Evolutionary conservation across 345 rosid genomes (phyloP).

Genomic region (Brassica cretica): DNA sequence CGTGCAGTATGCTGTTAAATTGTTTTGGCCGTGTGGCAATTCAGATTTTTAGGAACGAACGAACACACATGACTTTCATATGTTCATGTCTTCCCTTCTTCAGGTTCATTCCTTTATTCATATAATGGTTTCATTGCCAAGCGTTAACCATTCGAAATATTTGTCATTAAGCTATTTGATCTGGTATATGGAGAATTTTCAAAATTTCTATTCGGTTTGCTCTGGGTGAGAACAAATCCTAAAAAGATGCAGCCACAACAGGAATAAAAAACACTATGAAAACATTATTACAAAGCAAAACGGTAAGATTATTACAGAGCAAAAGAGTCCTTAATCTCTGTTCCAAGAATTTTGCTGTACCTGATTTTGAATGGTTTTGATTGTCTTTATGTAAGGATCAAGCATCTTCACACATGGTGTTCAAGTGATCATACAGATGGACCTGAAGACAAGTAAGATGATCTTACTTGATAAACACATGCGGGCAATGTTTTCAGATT

Average conservation of each 20-base stretch:
- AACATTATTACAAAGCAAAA: neutral
- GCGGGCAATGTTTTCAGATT: conserved; percentile 97
- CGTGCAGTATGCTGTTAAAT: neutral
- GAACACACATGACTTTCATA: too few species aligned
- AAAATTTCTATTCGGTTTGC: neutral
- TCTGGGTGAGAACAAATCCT: neutral
- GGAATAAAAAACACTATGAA: neutral
- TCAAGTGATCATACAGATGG: conserved; percentile 92
- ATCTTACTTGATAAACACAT: conserved; percentile 82
- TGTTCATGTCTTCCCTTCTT: too few species aligned
- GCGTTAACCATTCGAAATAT: too few species aligned
- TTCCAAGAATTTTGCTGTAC: neutral
- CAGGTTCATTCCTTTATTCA: too few species aligned
- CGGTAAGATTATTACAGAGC: neutral
- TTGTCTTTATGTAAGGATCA: conserved; percentile 65
- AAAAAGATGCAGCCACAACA: neutral
- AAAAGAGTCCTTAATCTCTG: conserved; percentile 1
- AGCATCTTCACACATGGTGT: conserved; percentile 94
- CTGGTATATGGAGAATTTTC: neutral
- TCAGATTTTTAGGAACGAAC: too few species aligned
- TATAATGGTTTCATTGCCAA: too few species aligned
- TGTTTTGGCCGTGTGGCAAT: too few species aligned
- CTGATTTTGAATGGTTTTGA: neutral
- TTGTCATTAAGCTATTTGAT: too few species aligned
- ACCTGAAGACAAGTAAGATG: conserved; percentile 92